These are phyloP conservation scores for Sporisorium reilianum DNA, from an alignment of 1,284 basidiomycete species.

Conservation along the genomic window DNA sequence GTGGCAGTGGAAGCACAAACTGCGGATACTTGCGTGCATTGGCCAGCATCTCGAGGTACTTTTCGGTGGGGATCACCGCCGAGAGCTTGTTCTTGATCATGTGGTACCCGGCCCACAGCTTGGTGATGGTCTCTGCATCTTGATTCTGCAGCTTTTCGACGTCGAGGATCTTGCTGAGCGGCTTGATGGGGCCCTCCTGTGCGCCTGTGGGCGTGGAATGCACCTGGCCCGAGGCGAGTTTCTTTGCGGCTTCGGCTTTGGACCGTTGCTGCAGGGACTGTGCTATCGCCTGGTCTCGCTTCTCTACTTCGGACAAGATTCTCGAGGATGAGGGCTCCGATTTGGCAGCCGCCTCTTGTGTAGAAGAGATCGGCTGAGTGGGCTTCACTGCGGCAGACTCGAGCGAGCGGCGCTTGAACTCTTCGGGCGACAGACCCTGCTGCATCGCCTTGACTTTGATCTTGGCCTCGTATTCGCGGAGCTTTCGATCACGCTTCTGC, in stretches of 20 bases:
- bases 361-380: not conserved
- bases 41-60: conserved; percentile 57
- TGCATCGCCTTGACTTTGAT: conserved; percentile 62
- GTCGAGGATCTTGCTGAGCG: conserved; percentile 59
- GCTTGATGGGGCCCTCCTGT: conserved; percentile 55
- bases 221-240: conserved; percentile 41
- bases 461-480: conserved; percentile 61
- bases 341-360: not conserved
- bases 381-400: conserved; percentile 24
- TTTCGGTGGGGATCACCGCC: conserved; percentile 59
- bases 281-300: conserved; percentile 45
- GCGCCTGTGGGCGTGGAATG: conserved; percentile 38
- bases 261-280: conserved; percentile 39
- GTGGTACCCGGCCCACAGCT: conserved; percentile 68
- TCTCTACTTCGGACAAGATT: conserved; percentile 45
- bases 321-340: too few relatives aligned
- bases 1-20: conserved; percentile 66
- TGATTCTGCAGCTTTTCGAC: conserved; percentile 56
- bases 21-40: conserved; percentile 59
- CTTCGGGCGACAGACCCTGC: conserved; percentile 51
- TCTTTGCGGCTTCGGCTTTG: conserved; percentile 45
- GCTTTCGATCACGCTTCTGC: conserved; percentile 53
- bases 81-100: conserved; percentile 66
- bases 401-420: conserved; percentile 39
- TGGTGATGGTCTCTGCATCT: conserved; percentile 50